Evolutionary conservation across 805 yeast genomes (phyloP), one percentile per base, ranked within the genome.

Genomic region (Myxozyma lipomycoides): DNA sequence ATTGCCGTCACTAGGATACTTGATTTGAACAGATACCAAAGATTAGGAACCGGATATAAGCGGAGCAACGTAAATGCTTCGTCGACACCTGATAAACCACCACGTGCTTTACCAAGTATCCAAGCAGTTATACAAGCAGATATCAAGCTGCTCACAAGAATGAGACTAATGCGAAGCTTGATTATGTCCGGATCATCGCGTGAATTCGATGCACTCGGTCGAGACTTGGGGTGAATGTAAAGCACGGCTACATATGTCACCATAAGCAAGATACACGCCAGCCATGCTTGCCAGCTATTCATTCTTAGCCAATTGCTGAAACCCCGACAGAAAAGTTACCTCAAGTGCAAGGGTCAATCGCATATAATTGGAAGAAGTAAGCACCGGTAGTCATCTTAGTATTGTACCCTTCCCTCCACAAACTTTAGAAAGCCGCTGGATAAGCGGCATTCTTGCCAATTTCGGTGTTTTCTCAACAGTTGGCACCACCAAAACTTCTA

Each of bases 1-100:
- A 72, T 64, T 1, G 63, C 48, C 1, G 78, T 72, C 10, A 50
- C 34, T 15, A 50, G 19, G 19, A 50, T 4, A 18, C 58, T 37
- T 7, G 56, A 40, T 23, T 52, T n/a, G 21, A 52, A 45, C 24
- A 52, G 25, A 24, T 45, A 48, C 34, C 28, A 17, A 9, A 43
- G 9, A 12, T 47, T 38, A 2, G 58, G 55, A 5, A 44, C 26
- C 9, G 55, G 53, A 10, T 43, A 23, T 32, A 51, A 42, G 24
- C 50, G 39, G 9, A 52, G 32, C 32, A 28, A 12, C 12, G 12
- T 12, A 7, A 28, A 12, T 7, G 12, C 32, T 7, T 28, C 32
- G 32, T 28, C 7, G 7, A 28, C 32, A 7, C 32, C 32, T 9
- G 53, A n/a, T n/a, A n/a, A n/a, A n/a, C n/a, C n/a, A n/a, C n/a